Evolutionary conservation across 306 rosid genomes (phyloP), one percentile per base, ranked within the genome.

Genomic region (Cucumis melo): DNA sequence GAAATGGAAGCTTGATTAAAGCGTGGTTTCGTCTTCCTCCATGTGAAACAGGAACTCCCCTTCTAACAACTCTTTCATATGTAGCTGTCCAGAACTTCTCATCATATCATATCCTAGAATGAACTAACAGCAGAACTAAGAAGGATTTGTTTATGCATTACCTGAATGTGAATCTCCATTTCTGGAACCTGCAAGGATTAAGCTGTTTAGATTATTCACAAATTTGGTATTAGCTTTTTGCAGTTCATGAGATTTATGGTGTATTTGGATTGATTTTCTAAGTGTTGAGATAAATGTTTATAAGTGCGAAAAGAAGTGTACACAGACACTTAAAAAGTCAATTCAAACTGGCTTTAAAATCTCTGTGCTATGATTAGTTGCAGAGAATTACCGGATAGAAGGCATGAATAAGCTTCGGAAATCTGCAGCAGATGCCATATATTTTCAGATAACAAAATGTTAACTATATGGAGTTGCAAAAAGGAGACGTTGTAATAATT

Each of bases 351-450:
- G 36, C 5, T 32, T 32, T 32, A 3, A 32, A 32, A 32, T 32
- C 5, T 44, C 15, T 11, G 50, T 44, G 50, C 50, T 44, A 1
- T 44, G 50, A 11, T 4, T 1, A 3, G 17, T 46, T 3, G 53
- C 13, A 46, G 70, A 79, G 77, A 75, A 77, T 84, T 88, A 90
- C 96, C 89, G 20, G 91, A 77, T 53, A 86, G 85, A 46, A 91
- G 86, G 81, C 84, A 79, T 29, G 90, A 9, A 42, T 91, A 83
- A 80, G 96, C 96, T 86, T 88, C 86, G 7, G 96, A 88, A 63
- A 91, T 84, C 96, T 91, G 91, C 89, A 88, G 84, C 34, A 79
- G 57, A 83, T 81, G 27, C 36, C 75, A 72, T 19, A 54, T 75
- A 72, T 16, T 75, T 73, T 59, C 51, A 78, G 56, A 73, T 38